phyloP scores from a whole-genome alignment of 768 basidiomycete genomes.

The Podaxis sp. region DNA sequence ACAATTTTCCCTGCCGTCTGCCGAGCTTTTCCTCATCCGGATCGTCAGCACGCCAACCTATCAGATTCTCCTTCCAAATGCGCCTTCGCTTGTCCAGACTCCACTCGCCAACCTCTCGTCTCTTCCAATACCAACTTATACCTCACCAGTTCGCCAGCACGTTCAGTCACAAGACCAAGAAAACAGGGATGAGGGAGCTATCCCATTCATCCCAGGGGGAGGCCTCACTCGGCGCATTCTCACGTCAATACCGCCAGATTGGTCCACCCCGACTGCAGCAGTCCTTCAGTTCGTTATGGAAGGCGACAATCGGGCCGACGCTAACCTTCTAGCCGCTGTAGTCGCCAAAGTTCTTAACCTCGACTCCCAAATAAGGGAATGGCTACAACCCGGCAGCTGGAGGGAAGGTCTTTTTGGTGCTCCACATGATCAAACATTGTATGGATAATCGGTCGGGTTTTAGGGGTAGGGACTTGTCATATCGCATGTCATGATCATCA shows the following conservation, averaged over 20 bases:
- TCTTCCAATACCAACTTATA: conserved; percentile 56
- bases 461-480: background rate
- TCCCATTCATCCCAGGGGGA: conserved; percentile 79
- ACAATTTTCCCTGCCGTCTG: background rate
- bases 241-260: conserved; percentile 48
- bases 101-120: conserved; percentile 41
- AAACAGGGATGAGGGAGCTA: conserved; percentile 28
- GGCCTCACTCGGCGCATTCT: conserved; percentile 72
- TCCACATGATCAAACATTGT: conserved; percentile 71
- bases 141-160: conserved; percentile 42
- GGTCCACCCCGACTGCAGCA: conserved; percentile 54
- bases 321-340: conserved; percentile 57
- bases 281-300: conserved; percentile 79
- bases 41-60: conserved; percentile 61
- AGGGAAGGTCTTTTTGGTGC: conserved; percentile 67
- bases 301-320: conserved; percentile 80
- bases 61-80: conserved; percentile 46
- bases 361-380: conserved; percentile 35
- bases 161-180: conserved; percentile 24
- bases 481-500: background rate
- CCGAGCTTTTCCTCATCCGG: background rate
- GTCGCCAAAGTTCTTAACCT: conserved; percentile 47
- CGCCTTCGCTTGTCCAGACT: conserved; percentile 44
- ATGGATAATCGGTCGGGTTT: conserved; percentile 41
- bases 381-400: conserved; percentile 73